A percentile compares a stretch with the other conserved stretches of the same genome.
phyloP scores from a whole-genome alignment of 1,284 basidiomycete genomes.

The Gymnopus androsaceus region DNA sequence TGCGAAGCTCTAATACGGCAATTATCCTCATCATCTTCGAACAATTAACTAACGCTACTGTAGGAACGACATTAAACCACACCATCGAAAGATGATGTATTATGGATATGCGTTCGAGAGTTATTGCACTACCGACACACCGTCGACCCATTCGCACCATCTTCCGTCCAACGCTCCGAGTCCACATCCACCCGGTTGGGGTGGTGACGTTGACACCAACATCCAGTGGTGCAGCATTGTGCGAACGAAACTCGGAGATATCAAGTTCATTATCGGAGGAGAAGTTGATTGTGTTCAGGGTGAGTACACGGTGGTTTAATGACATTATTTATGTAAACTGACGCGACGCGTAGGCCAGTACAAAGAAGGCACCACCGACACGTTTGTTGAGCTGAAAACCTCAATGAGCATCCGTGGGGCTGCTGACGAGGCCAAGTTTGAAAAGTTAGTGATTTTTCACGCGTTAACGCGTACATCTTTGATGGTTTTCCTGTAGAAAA shows the following conservation, averaged over 20 bases:
- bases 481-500: slow-evolving; percentile 56
- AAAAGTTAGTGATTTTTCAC: slow-evolving; percentile 58
- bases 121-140: slow-evolving; percentile 67
- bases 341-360: slow-evolving; percentile 47
- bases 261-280: slow-evolving; percentile 86
- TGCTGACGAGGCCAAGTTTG: slow-evolving; percentile 76
- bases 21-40: too few relatives aligned
- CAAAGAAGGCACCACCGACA: slow-evolving; percentile 54
- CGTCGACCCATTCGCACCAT: slow-evolving; percentile 15
- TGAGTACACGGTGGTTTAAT: slow-evolving; percentile 33
- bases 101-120: slow-evolving; percentile 88
- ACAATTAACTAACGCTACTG: slow-evolving; percentile 7
- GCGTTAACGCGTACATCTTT: neutral
- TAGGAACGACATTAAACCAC: slow-evolving; percentile 64
- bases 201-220: slow-evolving; percentile 90
- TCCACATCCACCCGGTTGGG: slow-evolving; percentile 70
- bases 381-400: slow-evolving; percentile 92
- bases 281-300: slow-evolving; percentile 94
- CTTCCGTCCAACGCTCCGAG: too few relatives aligned
- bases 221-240: slow-evolving; percentile 96
- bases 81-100: slow-evolving; percentile 64
- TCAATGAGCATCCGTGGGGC: slow-evolving; percentile 75
- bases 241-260: slow-evolving; percentile 82
- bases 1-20: too few relatives aligned
- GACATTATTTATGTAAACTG: slow-evolving; percentile 2